A percentile compares a stretch with the other conserved stretches of the same genome.
Evolutionary conservation across 1,284 basidiomycete genomes (phyloP).

Genomic region (Irpex sp.): DNA sequence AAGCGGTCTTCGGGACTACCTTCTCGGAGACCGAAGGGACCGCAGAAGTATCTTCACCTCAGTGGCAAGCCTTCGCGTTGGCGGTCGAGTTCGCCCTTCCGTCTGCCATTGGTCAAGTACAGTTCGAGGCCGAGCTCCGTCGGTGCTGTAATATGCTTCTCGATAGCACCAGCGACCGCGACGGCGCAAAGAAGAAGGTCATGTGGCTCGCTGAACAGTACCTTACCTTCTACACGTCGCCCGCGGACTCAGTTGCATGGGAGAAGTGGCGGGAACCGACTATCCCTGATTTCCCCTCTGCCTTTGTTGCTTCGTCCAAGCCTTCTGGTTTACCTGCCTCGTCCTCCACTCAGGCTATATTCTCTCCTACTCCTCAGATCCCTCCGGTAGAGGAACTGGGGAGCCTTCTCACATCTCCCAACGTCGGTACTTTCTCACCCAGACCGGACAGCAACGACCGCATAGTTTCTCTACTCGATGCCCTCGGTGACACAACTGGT

Average conservation of each 20-base stretch:
- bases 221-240: constrained; percentile 48
- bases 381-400: constrained; percentile 30
- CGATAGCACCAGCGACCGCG: constrained; percentile 43
- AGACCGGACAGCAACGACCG: constrained; percentile 44
- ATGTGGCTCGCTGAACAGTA: constrained; percentile 67
- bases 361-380: constrained; percentile 42
- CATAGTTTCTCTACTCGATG: constrained; percentile 44
- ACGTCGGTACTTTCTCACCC: constrained; percentile 59
- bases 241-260: constrained; percentile 54
- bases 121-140: constrained; percentile 68
- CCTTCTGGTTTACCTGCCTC: constrained; percentile 37
- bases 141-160: constrained; percentile 64
- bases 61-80: constrained; percentile 63
- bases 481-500: constrained; percentile 30
- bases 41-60: constrained; percentile 13
- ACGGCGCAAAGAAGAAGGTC: constrained; percentile 41
- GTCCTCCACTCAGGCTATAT: constrained; percentile 49
- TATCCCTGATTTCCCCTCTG: constrained; percentile 38
- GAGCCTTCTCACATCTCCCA: constrained; percentile 32
- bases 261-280: constrained; percentile 50
- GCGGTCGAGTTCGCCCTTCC: constrained; percentile 59
- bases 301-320: constrained; percentile 2
- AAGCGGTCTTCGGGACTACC: constrained; percentile 73
- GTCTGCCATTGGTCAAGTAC: constrained; percentile 43
- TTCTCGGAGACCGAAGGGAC: constrained; percentile 29